phyloP scores from a whole-genome alignment of 352 stramenopile genomes.

The Phytophthora ohioensis region DNA sequence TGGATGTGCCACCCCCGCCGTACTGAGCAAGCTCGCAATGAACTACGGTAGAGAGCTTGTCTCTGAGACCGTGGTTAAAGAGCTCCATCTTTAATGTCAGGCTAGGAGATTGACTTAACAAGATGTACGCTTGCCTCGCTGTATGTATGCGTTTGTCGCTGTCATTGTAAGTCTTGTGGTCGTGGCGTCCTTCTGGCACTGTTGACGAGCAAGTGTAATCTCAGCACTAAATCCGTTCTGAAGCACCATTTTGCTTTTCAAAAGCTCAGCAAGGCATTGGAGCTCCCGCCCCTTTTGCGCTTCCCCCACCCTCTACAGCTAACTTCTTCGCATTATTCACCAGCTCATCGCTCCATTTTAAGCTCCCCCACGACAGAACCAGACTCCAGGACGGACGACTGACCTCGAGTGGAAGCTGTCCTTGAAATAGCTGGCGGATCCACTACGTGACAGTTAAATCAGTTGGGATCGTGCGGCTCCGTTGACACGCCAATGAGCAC shows the following conservation, averaged over 20 bases:
- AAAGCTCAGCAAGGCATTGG: background rate
- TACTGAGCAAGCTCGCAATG: conserved; percentile 22
- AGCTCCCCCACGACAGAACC: background rate
- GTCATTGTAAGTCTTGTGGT: background rate
- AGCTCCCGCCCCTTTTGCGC: background rate
- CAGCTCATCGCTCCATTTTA: conserved; percentile 18
- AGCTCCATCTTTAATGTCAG: conserved; percentile 1
- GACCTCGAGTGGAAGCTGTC: background rate
- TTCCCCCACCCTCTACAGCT: background rate
- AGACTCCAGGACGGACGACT: conserved; percentile 18
- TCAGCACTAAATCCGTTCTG: background rate
- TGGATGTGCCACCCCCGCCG: conserved; percentile 14
- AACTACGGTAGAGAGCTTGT: conserved; percentile 5
- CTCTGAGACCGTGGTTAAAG: background rate
- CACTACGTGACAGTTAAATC: background rate
- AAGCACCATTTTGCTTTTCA: background rate
- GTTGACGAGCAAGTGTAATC: background rate
- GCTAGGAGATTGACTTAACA: conserved; percentile 12
- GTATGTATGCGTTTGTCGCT: background rate
- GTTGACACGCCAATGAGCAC: conserved; percentile 25
- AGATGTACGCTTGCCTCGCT: conserved; percentile 7
- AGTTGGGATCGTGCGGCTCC: conserved; percentile 14
- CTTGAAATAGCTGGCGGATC: conserved; percentile 10
- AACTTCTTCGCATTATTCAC: background rate
- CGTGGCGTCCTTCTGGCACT: background rate